phyloP scores from a whole-genome alignment of 768 basidiomycete genomes.

The Mycena crocata region DNA sequence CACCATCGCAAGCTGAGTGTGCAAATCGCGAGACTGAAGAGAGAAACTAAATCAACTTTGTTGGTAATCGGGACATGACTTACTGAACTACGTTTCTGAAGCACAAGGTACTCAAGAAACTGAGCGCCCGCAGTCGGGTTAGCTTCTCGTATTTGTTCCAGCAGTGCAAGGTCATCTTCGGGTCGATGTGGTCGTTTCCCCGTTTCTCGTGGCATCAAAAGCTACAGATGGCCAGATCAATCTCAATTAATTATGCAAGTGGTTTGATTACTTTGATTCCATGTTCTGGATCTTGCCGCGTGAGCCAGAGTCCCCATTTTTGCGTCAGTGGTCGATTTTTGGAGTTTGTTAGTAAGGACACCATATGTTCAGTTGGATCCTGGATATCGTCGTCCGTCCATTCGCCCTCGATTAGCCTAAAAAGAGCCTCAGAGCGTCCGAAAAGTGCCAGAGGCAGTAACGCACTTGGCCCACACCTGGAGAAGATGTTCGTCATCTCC shows the following conservation, averaged over 20 bases:
- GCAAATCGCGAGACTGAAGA: slow-evolving; percentile 68
- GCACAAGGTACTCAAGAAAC: slow-evolving; percentile 85
- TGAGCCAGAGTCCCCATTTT: slow-evolving; percentile 86
- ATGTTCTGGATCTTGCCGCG: slow-evolving; percentile 72
- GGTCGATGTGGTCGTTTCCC: slow-evolving; percentile 68
- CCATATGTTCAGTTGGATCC: slow-evolving; percentile 73
- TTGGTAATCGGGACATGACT: slow-evolving; percentile 29
- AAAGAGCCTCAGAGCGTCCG: neutral
- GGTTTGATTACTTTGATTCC: slow-evolving; percentile 70
- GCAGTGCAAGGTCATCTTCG: slow-evolving; percentile 69
- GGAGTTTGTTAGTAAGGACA: slow-evolving; percentile 65
- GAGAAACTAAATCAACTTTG: neutral
- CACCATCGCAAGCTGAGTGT: slow-evolving; percentile 70
- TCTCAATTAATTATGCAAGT: slow-evolving; percentile 2
- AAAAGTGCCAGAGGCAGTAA: slow-evolving; percentile 25
- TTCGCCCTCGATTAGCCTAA: slow-evolving; percentile 73
- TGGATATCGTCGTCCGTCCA: slow-evolving; percentile 72
- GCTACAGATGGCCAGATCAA: slow-evolving; percentile 50
- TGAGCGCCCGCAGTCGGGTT: slow-evolving; percentile 71
- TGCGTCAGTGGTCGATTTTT: slow-evolving; percentile 72
- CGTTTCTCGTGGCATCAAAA: slow-evolving; percentile 67
- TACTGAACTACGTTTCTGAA: slow-evolving; percentile 74
- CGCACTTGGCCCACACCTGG: slow-evolving; percentile 76
- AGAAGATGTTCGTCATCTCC: slow-evolving; percentile 73
- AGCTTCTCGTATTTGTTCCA: slow-evolving; percentile 67